These are phyloP conservation scores for Fusarium sp. DNA, from an alignment of 2,329 filamentous ascomycete species.

Conservation along the genomic window DNA sequence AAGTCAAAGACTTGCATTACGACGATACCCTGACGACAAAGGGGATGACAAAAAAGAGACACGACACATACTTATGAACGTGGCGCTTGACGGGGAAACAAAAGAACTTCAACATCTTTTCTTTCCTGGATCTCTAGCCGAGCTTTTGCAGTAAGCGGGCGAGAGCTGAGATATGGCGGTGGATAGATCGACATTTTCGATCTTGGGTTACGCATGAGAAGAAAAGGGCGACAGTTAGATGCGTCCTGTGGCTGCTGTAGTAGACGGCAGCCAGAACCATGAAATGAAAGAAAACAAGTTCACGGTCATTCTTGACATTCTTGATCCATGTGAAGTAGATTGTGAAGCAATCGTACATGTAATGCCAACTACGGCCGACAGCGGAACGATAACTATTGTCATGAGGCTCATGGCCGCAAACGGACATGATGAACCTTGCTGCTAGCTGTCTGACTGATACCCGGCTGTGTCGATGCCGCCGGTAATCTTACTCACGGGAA, in stretches of 20 bases:
- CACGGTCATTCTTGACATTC: constrained; percentile 20
- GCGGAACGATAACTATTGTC: constrained; percentile 14
- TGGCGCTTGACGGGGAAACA: constrained; percentile 58
- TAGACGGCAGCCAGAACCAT: constrained; percentile 44
- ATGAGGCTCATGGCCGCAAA: constrained; percentile 32
- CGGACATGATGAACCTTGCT: constrained; percentile 30
- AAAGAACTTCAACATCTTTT: constrained; percentile 64
- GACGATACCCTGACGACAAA: constrained; percentile 54
- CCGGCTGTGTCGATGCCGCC: background rate
- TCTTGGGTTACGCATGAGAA: constrained; percentile 18
- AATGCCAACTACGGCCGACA: background rate
- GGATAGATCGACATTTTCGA: constrained; percentile 29
- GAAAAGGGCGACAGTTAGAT: constrained; percentile 32
- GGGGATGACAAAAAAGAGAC: constrained; percentile 48
- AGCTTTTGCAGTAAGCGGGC: constrained; percentile 52
- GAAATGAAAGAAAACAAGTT: constrained; percentile 41
- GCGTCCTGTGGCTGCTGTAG: constrained; percentile 37
- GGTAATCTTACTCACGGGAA: constrained; percentile 1
- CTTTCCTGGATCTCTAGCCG: constrained; percentile 57
- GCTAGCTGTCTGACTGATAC: background rate
- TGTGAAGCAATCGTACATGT: background rate
- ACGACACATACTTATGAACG: constrained; percentile 47
- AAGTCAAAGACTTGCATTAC: constrained; percentile 53
- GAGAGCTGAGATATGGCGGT: constrained; percentile 37
- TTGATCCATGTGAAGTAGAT: constrained; percentile 6